Evolutionary conservation across 345 rosid species (phyloP).

Genomic region (Garcia nutans): DNA sequence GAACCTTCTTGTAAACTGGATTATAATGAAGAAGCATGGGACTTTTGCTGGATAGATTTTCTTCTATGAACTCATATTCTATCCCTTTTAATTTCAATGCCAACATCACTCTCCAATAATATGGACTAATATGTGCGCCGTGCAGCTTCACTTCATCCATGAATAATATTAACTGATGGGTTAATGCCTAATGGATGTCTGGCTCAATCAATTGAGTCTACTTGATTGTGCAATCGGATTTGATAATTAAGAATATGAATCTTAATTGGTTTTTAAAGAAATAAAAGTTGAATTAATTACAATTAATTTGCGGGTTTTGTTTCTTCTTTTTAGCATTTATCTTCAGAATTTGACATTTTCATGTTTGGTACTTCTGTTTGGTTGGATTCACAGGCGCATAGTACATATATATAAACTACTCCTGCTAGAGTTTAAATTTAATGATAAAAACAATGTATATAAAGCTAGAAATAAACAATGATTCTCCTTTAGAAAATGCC

Average conservation of each 20-base stretch:
- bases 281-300: background rate
- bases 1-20: conserved; percentile 2
- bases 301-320: background rate
- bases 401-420: too few relatives aligned
- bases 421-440: too few relatives aligned
- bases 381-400: background rate
- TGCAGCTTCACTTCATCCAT: conserved; percentile 4
- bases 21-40: background rate
- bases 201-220: too few relatives aligned
- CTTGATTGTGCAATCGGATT: too few relatives aligned
- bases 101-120: conserved; percentile 4
- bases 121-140: background rate
- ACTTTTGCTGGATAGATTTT: conserved; percentile 7
- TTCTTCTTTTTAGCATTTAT: too few relatives aligned
- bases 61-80: conserved; percentile 2
- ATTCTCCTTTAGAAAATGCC: too few relatives aligned
- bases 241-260: too few relatives aligned
- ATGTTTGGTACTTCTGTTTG: background rate
- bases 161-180: too few relatives aligned
- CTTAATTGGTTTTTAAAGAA: background rate
- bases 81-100: conserved; percentile 10
- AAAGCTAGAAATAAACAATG: too few relatives aligned
- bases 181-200: too few relatives aligned
- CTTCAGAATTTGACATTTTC: background rate
- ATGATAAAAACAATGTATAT: too few relatives aligned